Base-by-base conservation (phyloP, 2,329 filamentous ascomycete species). In the Penicillium verrucosum region DNA sequence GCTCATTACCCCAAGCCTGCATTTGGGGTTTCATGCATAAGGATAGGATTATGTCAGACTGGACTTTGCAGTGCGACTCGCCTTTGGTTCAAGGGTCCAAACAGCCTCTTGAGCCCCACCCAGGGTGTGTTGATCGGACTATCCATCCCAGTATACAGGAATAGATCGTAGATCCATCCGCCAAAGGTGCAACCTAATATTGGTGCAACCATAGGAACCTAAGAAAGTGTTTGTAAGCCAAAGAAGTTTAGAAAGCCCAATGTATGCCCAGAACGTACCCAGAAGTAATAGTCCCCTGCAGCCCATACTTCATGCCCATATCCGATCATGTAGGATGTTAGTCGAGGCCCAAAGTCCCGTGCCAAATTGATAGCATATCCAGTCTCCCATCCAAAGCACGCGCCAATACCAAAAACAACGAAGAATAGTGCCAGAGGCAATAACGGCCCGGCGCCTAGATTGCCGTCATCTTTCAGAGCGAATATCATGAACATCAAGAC, bases 311-410 rank as follows among this genome's bases (percentile, higher is more conserved):
- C 81, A 47, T 70, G 71, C 0, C 86, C 86, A 67, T 91, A 90
- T 2, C 88, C 88, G 52, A 90, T 65, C 67, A 86, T 82, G 67
- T 85, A 88, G 1, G 83, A 82, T 60, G 88, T 82, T 42, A 90
- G 71, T 11, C 88, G 78, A 10, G 87, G 87, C 0, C 86, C 86
- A 67, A 90, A 88, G 61, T 91, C 88, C 71, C 88, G 81, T 36
- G 87, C 88, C 41, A 89, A 72, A 66, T 90, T 90, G 62, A 90
- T 89, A 16, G 87, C 88, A 72, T 89, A 91, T 37, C 88, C 87
- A 1, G 88, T 91, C 70, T 90, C 83, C 86, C 86, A 90, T 7
- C 88, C 88, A 65, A 89, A 90, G 68, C 85, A 88, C 32, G 85
- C 85, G 18, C 87, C 87, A 23, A 90, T 84, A 8, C 87, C 88